Evolutionary conservation across 331 rosid species (phyloP).

Genomic region (Malus hybrid): DNA sequence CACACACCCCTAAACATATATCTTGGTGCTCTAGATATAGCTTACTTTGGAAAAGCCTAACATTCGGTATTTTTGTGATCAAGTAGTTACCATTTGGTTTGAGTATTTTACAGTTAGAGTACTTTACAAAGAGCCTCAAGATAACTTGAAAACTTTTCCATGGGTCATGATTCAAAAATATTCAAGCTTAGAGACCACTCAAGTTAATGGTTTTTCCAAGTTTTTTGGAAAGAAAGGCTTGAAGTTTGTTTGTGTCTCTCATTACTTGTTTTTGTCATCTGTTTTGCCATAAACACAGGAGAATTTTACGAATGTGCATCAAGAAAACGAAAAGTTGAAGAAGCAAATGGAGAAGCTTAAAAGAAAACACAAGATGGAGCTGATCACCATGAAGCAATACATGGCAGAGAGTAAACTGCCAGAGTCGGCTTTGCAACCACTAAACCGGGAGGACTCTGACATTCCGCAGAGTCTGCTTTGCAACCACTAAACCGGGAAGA

Average conservation of each 20-base stretch:
- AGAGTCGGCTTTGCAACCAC: conserved; percentile 70
- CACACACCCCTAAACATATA: background rate
- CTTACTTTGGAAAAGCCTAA: background rate
- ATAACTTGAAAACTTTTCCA: no score
- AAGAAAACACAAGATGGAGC: conserved; percentile 91
- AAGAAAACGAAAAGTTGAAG: conserved; percentile 67
- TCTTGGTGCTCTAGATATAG: background rate
- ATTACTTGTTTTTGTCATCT: background rate
- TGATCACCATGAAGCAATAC: conserved; percentile 84
- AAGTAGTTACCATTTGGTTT: no score
- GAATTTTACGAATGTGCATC: conserved; percentile 39
- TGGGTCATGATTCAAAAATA: no score
- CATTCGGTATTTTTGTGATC: no score
- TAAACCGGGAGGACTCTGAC: conserved; percentile 52
- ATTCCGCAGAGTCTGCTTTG: conserved; percentile 49
- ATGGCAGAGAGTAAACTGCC: conserved; percentile 88
- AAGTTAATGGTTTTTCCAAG: no score
- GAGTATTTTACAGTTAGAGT: no score
- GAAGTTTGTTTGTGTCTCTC: background rate
- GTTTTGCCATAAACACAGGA: conserved; percentile 39
- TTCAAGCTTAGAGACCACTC: no score
- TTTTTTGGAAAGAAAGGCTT: no score
- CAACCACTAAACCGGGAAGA: conserved; percentile 55
- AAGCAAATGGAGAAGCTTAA: conserved; percentile 85
- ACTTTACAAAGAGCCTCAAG: no score